A percentile compares a stretch with the other conserved stretches of the same genome.
Evolutionary conservation across 495 filamentous ascomycete species (phyloP).

Genomic region (Cryomyces minteri): DNA sequence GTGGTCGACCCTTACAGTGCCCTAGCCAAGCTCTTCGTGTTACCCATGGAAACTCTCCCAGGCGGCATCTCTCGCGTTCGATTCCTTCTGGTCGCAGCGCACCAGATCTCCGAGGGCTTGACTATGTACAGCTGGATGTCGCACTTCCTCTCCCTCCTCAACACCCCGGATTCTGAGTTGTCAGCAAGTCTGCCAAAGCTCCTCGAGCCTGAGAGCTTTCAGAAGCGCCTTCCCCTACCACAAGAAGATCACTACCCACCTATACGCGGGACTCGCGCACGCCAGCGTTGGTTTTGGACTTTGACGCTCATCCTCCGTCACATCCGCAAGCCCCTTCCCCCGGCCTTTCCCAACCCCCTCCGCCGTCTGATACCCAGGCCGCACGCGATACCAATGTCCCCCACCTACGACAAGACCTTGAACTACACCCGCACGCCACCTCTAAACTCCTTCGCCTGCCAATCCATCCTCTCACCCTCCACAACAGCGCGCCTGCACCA

Average conservation of each 20-base stretch:
- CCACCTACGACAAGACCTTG: conserved; percentile 12
- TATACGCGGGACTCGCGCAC: conserved; percentile 9
- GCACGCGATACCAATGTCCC: conserved; percentile 3
- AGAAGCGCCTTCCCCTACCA: conserved; percentile 12
- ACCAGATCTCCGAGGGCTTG: conserved; percentile 18
- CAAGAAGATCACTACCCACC: conserved; percentile 23
- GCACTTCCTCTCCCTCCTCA: conserved; percentile 16
- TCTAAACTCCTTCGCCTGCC: conserved; percentile 11
- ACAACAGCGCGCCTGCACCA: conserved; percentile 10
- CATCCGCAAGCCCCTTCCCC: conserved; percentile 12
- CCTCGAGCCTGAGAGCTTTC: conserved; percentile 1
- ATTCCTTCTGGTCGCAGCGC: conserved; percentile 12
- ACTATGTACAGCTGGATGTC: conserved; percentile 16
- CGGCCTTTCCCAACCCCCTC: conserved; percentile 19
- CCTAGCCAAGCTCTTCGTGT: conserved; percentile 16
- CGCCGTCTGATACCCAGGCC: neutral
- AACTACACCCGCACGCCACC: conserved; percentile 16
- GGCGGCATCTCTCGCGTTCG: conserved; percentile 9
- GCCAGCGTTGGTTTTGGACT: conserved; percentile 21
- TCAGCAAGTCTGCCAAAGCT: conserved; percentile 3
- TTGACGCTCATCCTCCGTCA: conserved; percentile 19
- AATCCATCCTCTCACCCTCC: conserved; percentile 2
- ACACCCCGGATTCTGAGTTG: conserved; percentile 1
- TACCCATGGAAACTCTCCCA: conserved; percentile 6
- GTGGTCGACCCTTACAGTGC: conserved; percentile 13